Evolutionary conservation across 768 basidiomycete species (phyloP), one percentile per base, ranked within the genome.

Genomic region (Mycena haematopus): DNA sequence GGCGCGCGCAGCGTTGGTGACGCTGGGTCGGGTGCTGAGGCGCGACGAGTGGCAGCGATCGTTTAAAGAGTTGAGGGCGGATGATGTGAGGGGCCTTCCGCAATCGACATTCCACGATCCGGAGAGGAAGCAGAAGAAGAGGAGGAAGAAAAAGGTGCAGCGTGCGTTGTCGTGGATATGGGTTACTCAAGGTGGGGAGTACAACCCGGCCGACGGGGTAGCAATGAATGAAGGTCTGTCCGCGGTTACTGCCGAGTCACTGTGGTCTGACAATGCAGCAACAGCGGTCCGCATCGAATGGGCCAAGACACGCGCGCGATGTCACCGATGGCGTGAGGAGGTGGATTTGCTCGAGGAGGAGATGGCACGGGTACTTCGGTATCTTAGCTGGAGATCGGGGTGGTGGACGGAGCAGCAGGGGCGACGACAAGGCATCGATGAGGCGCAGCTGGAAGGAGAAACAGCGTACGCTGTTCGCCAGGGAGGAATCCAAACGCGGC

Each of bases 61-160:
- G 29, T 57, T 70, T 14, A 62, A 46, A 22, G 53, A 44, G 2
- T 58, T 71, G 24, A 36, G 13, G 6, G 40, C 44, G 13, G 58
- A 56, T 11, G 70, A 72, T 44, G 63, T 70, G 9, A 58, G 67
- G 9, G 62, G 69, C 24, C 53, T 70, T 2, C 69, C 72, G 3
- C 45, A 46, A 13, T 17, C 46, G 46, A 24, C 5, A 14, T 47
- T 47, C n/a, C 44, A 21, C 22, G 44, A 45, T 24, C 44, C 44
- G n/a, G 25, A 47, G 46, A 9, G 15, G 6, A 47, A 25, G 46
- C 25, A 47, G 46, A 47, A 21, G 46, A 47, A 25, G 24, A 24
- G 25, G 46, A 25, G 10, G 46, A 25, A 22, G 46, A 47, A 21
- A 21, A 24, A 47, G 46, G 24, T 31, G 6, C 6, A 31, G 29